Evolutionary conservation across 352 stramenopile species (phyloP).

Genomic region (Blastocystis sp.): DNA sequence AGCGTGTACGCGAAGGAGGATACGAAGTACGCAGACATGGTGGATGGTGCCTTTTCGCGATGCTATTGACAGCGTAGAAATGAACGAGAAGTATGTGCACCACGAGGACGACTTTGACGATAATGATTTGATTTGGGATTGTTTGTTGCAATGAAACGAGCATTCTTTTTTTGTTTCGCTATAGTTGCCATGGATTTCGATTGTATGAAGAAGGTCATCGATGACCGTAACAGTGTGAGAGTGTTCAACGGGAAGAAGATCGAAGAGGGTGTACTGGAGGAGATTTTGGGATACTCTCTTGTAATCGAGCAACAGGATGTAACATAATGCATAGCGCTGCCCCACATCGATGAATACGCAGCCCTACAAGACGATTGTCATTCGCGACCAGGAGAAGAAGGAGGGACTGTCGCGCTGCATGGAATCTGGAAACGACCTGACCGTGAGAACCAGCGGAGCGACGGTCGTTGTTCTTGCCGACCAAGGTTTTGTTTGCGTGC

Average conservation of each 20-base stretch:
- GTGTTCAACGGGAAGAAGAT: slow-evolving; percentile 42
- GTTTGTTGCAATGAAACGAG: background rate
- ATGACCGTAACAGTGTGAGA: slow-evolving; percentile 60
- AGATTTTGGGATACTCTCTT: slow-evolving; percentile 57
- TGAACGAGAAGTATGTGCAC: slow-evolving; percentile 56
- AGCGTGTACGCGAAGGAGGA: slow-evolving; percentile 51
- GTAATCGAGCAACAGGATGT: background rate
- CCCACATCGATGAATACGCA: slow-evolving; percentile 64
- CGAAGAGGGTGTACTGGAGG: slow-evolving; percentile 31
- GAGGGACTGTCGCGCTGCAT: slow-evolving; percentile 14
- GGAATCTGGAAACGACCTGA: slow-evolving; percentile 45
- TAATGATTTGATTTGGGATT: slow-evolving; percentile 24
- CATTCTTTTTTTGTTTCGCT: slow-evolving; percentile 27
- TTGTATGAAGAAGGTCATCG: slow-evolving; percentile 34
- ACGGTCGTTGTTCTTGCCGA: slow-evolving; percentile 49
- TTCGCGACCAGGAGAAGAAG: slow-evolving; percentile 59
- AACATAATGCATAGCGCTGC: slow-evolving; percentile 18
- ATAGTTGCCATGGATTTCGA: slow-evolving; percentile 14
- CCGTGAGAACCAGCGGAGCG: slow-evolving; percentile 51
- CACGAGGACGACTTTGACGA: slow-evolving; percentile 34
- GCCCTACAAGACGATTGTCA: slow-evolving; percentile 57
- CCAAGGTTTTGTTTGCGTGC: slow-evolving; percentile 9
- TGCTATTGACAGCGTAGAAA: slow-evolving; percentile 17
- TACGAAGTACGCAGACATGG: slow-evolving; percentile 15
- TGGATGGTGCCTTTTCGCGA: slow-evolving; percentile 4